phyloP scores from a whole-genome alignment of 768 basidiomycete species.

The Mycena polygramma region DNA sequence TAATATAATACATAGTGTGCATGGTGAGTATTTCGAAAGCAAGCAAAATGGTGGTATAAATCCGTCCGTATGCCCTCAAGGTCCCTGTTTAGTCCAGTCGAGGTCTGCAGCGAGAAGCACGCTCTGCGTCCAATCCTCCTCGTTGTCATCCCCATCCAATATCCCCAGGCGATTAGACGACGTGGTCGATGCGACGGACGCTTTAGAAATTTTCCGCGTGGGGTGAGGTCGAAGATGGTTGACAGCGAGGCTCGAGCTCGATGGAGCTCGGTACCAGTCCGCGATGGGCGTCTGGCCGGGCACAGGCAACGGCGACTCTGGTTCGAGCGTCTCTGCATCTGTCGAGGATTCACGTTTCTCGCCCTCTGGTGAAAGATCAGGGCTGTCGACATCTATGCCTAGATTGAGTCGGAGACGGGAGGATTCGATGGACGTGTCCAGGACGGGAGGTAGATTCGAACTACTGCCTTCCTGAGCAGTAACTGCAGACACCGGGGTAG shows the following conservation, averaged over 20 bases:
- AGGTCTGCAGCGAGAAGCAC: constrained; percentile 79
- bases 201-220: constrained; percentile 33
- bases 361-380: constrained; percentile 43
- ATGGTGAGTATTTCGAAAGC: constrained; percentile 14
- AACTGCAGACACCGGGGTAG: constrained; percentile 66
- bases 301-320: constrained; percentile 27
- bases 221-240: constrained; percentile 43
- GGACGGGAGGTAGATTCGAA: constrained; percentile 64
- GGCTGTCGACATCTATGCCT: constrained; percentile 51
- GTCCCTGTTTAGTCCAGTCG: constrained; percentile 43
- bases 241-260: constrained; percentile 35
- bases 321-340: constrained; percentile 30
- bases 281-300: constrained; percentile 54
- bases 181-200: constrained; percentile 49
- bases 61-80: constrained; percentile 23
- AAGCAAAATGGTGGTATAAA: constrained; percentile 31
- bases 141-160: constrained; percentile 59
- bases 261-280: constrained; percentile 47
- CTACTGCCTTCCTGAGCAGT: constrained; percentile 69
- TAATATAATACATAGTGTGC: constrained; percentile 25
- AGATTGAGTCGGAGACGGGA: constrained; percentile 60
- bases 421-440: constrained; percentile 74
- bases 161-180: constrained; percentile 64
- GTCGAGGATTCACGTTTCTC: constrained; percentile 24
- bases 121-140: constrained; percentile 81